Evolutionary conservation across 208 protist genomes (phyloP).

Genomic region (Trypanosoma avium): DNA sequence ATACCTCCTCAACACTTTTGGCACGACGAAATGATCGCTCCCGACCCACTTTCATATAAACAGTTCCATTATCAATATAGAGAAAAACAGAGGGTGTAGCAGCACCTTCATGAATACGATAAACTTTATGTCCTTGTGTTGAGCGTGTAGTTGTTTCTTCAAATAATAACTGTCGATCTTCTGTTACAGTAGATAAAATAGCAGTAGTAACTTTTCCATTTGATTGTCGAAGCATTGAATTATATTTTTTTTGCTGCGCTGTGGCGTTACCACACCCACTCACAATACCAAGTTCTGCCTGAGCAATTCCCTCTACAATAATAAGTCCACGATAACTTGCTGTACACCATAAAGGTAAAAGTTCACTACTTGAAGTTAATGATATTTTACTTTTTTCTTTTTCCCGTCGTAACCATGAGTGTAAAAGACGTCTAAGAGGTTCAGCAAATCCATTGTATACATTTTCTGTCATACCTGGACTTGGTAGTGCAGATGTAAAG

Average conservation of each 20-base stretch:
- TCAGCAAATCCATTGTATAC: constrained; percentile 38
- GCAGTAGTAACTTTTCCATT: constrained; percentile 62
- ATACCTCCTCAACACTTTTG: constrained; percentile 75
- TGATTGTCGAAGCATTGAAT: constrained; percentile 56
- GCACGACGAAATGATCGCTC: constrained; percentile 46
- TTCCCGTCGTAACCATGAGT: constrained; percentile 14
- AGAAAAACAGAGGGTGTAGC: constrained; percentile 43
- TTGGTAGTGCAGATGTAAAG: constrained; percentile 35
- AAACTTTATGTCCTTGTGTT: constrained; percentile 60
- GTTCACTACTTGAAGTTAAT: not conserved
- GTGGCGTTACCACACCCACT: constrained; percentile 45
- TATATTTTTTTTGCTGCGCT: constrained; percentile 64
- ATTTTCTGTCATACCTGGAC: constrained; percentile 45
- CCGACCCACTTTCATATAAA: constrained; percentile 54
- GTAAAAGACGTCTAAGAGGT: constrained; percentile 23
- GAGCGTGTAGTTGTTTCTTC: constrained; percentile 64
- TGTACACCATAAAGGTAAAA: constrained; percentile 40
- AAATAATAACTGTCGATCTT: constrained; percentile 69
- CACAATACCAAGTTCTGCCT: constrained; percentile 51
- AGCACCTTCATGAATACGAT: constrained; percentile 52
- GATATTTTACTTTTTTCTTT: not conserved
- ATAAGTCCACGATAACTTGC: constrained; percentile 67
- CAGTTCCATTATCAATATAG: constrained; percentile 69
- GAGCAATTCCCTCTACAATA: constrained; percentile 63
- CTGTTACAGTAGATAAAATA: constrained; percentile 62